Evolutionary conservation across 768 basidiomycete species (phyloP), one percentile per base, ranked within the genome.

Genomic region (Podaxis sp.): DNA sequence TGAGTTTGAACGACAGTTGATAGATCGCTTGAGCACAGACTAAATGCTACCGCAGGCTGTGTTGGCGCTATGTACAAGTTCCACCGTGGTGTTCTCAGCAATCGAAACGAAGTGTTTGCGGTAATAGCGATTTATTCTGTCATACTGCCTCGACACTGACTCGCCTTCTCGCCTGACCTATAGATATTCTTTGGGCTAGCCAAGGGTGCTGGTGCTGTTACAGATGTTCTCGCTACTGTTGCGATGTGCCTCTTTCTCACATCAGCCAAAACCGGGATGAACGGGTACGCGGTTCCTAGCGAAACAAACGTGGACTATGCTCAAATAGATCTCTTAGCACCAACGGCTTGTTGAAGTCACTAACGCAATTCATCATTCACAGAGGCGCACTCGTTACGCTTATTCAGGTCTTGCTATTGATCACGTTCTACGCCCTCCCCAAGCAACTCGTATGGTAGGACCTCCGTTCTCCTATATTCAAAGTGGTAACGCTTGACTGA

Each of bases 151-250:
- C 19, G 29, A 52, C 54, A 2, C 37, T 27, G 24, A 37, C 36
- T 40, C 13, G 27, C 24, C 19, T 25, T 64, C 15, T 33, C 33
- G 9, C 54, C 13, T 8, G 37, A 25, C n/a, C n/a, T 13, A 36
- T 55, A 81, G 79, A 68, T 80, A 7, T 77, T 79, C 65, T 79
- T 80, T 55, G 79, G 79, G 3, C 46, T 82, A 2, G 76, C 78
- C 1, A 81, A 81, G 66, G 80, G 77, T 11, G 79, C 80, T 61
- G 77, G 75, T 36, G 76, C 80, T 13, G 53, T 76, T 0, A 77
- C 80, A 2, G 81, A 82, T 61, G 70, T 82, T 19, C 41, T 80
- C 11, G 80, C 81, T 0, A 82, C 80, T 7, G 68, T 76, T 24
- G 78, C 79, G 0, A 77, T 82, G 77, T 80, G 79, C 66, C 61